These are phyloP conservation scores for Verticillium longisporum DNA, from an alignment of 2,329 filamentous ascomycete species.

Conservation along the genomic window DNA sequence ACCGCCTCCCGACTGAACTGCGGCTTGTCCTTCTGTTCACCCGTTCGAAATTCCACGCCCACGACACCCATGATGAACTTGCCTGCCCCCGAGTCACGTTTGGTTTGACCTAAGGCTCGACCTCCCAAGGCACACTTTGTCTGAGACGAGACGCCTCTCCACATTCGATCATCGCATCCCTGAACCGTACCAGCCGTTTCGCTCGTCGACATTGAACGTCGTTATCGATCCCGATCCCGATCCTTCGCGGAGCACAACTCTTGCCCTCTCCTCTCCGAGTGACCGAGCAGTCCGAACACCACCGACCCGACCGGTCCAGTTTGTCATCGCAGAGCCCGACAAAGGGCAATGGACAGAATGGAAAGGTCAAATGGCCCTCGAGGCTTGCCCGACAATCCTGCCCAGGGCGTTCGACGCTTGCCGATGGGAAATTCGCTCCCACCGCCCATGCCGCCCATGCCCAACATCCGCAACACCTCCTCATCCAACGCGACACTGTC, in stretches of 20 bases:
- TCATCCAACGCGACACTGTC: slow-evolving; percentile 40
- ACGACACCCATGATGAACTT: slow-evolving; percentile 9
- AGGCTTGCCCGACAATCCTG: slow-evolving; percentile 32
- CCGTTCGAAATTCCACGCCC: neutral
- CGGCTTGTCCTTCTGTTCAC: neutral
- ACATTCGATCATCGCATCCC: slow-evolving; percentile 3
- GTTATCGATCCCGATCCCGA: neutral
- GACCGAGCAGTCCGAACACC: neutral
- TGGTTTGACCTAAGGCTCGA: slow-evolving; percentile 10
- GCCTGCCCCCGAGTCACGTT: slow-evolving; percentile 7
- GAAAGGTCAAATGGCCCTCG: slow-evolving; percentile 19
- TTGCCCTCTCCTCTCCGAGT: neutral
- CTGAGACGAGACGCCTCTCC: slow-evolving; percentile 9
- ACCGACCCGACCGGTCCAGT: neutral
- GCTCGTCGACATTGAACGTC: neutral
- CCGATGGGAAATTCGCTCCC: slow-evolving; percentile 27
- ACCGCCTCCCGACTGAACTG: neutral
- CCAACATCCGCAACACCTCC: slow-evolving; percentile 35
- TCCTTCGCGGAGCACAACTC: neutral
- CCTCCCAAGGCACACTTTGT: slow-evolving; percentile 4
- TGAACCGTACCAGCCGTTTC: slow-evolving; percentile 3
- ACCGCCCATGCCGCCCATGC: slow-evolving; percentile 38
- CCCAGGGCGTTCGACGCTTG: slow-evolving; percentile 24
- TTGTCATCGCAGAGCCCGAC: slow-evolving; percentile 3
- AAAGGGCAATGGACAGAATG: slow-evolving; percentile 8